A percentile compares a stretch with the other conserved stretches of the same genome.
Conservation (phyloP, 2,329 filamentous ascomycete genomes). For the Diaporthe longicolla region DNA sequence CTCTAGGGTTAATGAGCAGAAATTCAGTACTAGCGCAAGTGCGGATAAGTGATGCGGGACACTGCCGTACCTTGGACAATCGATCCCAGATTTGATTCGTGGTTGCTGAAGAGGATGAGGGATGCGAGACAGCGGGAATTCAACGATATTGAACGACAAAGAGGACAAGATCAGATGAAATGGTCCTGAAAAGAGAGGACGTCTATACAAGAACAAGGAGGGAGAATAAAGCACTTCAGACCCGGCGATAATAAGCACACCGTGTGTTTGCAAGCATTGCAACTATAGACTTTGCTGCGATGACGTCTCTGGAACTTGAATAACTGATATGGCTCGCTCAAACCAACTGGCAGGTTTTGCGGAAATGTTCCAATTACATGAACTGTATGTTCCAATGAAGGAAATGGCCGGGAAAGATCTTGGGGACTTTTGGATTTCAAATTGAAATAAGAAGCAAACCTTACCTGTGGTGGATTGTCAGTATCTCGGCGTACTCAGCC, state of each 20-base stretch:
- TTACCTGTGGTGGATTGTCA: neutral
- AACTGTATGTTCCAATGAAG: neutral
- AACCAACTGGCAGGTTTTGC: neutral
- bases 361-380: neutral
- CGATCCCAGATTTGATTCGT: neutral
- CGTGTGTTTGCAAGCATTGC: no score
- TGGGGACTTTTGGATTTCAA: neutral
- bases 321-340: neutral
- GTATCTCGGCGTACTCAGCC: neutral
- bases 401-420: neutral
- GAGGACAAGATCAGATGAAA: neutral
- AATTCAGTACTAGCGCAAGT: neutral
- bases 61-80: neutral
- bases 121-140: neutral
- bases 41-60: conserved; percentile 24
- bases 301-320: neutral
- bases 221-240: neutral
- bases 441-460: neutral
- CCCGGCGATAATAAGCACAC: no score
- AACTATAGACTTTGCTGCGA: neutral
- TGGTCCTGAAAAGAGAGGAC: conserved; percentile 7
- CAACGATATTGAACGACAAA: neutral
- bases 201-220: neutral
- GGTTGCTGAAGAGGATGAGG: neutral
- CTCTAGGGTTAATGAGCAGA: conserved; percentile 13